phyloP scores from a whole-genome alignment of 306 rosid genomes.

The Gillenia trifoliata region DNA sequence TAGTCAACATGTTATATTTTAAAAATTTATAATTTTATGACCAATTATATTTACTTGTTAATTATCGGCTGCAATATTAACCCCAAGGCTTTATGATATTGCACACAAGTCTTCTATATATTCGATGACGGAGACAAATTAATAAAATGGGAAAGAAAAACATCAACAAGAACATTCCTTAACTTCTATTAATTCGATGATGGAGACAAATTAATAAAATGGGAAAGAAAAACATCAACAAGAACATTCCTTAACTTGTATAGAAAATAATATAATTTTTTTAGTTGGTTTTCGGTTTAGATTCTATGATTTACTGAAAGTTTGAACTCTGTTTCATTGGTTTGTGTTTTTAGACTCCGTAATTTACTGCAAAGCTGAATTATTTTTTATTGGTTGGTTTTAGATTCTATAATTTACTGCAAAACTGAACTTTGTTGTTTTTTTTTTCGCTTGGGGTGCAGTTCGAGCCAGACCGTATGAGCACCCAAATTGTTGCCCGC shows the following conservation, averaged over 20 bases:
- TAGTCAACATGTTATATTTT: no score
- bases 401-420: not conserved
- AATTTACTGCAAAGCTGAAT: not conserved
- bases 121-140: not conserved
- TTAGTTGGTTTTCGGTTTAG: not conserved
- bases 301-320: not conserved
- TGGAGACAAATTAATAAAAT: no score
- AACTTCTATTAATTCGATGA: not conserved
- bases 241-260: not conserved
- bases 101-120: not conserved
- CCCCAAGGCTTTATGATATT: not conserved
- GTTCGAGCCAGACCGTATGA: conserved; percentile 92
- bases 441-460: conserved; percentile 16
- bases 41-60: no score
- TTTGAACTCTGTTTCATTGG: not conserved
- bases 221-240: not conserved
- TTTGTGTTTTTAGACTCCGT: not conserved
- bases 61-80: no score
- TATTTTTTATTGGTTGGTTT: not conserved
- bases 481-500: conserved; percentile 85
- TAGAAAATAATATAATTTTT: not conserved
- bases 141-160: not conserved
- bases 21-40: no score
- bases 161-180: not conserved
- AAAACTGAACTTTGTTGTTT: not conserved